Evolutionary conservation across 78 protist species (phyloP).

Genomic region (Dictyostelium firmibasis): DNA sequence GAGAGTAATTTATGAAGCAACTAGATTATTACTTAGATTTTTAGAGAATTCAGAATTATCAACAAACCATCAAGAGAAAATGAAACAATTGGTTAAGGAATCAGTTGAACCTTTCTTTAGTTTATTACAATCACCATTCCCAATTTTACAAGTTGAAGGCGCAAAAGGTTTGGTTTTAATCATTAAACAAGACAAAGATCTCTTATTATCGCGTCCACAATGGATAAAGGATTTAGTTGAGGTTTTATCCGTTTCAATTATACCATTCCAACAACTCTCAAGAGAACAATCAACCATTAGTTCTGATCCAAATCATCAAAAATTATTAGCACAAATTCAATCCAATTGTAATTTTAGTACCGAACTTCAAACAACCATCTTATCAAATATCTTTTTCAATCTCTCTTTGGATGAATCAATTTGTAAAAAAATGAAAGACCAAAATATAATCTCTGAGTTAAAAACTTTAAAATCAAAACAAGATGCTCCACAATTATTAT

Average conservation of each 20-base stretch:
- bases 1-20: conserved; percentile 50
- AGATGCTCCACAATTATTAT: neutral
- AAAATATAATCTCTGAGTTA: neutral
- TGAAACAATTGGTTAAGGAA: neutral
- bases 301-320: neutral
- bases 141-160: conserved; percentile 41
- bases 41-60: neutral
- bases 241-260: neutral
- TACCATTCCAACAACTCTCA: conserved; percentile 15
- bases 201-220: neutral
- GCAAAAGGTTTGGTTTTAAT: neutral
- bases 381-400: neutral
- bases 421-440: conserved; percentile 4
- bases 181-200: neutral
- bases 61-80: neutral
- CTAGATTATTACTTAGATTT: conserved; percentile 29
- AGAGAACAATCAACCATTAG: neutral
- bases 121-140: conserved; percentile 10
- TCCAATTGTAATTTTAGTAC: neutral
- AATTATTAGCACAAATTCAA: neutral
- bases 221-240: neutral
- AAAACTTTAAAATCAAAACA: conserved; percentile 6
- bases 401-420: neutral
- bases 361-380: neutral
- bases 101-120: conserved; percentile 26